phyloP scores from a whole-genome alignment of 306 rosid genomes.

The Cucumis cinereus region DNA sequence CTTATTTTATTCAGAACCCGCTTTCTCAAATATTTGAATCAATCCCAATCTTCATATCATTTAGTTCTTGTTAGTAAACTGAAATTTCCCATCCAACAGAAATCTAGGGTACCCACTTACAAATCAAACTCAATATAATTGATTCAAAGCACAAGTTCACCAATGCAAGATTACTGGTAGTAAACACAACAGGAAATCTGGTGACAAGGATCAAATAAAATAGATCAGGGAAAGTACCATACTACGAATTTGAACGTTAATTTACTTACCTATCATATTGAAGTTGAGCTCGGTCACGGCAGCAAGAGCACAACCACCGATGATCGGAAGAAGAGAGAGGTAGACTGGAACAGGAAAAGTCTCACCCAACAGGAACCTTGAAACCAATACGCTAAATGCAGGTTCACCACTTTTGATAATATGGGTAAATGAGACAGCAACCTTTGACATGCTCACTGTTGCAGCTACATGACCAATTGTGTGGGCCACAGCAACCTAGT shows the following conservation, averaged over 20 bases:
- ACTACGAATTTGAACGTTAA: background rate
- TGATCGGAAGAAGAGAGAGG: conserved; percentile 78
- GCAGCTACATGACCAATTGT: conserved; percentile 98
- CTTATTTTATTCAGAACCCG: background rate
- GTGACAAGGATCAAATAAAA: background rate
- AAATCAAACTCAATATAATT: background rate
- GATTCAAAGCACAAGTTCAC: background rate
- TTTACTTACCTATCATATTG: conserved; percentile 72
- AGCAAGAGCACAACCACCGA: conserved; percentile 97
- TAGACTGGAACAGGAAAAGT: conserved; percentile 66
- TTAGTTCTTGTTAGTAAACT: background rate
- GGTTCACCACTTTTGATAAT: conserved; percentile 99
- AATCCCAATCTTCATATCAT: background rate
- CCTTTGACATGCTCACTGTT: conserved; percentile 96
- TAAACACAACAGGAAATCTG: background rate
- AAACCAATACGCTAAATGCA: conserved; percentile 87
- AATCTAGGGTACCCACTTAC: background rate
- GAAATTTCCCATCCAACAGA: background rate
- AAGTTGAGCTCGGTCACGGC: conserved; percentile 95
- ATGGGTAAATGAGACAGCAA: conserved; percentile 93
- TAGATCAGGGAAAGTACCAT: background rate
- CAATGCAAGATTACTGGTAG: background rate
- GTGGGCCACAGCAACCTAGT: conserved; percentile 91
- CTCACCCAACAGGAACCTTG: conserved; percentile 80
- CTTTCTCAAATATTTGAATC: background rate